Base-by-base conservation (phyloP, 371 early-diverging fungal genomes). In the Saksenaea oblongispora region DNA sequence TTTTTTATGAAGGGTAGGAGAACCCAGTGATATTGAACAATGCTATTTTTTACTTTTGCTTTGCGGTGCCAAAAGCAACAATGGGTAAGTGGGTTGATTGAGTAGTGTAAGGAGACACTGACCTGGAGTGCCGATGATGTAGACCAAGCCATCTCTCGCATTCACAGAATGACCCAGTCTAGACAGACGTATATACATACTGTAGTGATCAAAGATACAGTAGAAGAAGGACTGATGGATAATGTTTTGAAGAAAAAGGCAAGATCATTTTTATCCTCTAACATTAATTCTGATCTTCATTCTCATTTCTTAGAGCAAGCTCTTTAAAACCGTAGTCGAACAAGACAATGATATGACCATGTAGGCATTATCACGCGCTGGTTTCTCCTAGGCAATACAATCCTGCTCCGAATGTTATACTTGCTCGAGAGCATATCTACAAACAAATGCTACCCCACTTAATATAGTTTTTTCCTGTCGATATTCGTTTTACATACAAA, bases 81-180 rank as follows among this genome's bases (percentile, higher is more conserved):
- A 79, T 79, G 79, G 79, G 70, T 70, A 65, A 62, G 59, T 10
- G 42, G 2, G 13, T 41, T 17, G n/a, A 14, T 13, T 41, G 17
- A 41, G 3, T 31, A 31, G 31, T 7, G 31, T n/a, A 54, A 34
- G n/a, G 7, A n/a, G 36, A 5, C 34, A 22, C 34, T 41, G 5
- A 41, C 42, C 14, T 13, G 8, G 14, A 14, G 5, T 34, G 18
- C 7, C 24, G 10, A 18, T 14, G 24, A 59, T 54, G 34, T 65
- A 71, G 71, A 79, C 28, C 79, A 79, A 66, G 79, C 76, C 4
- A 61, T 79, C 54, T 58, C 79, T n/a, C 64, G 79, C 24, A 79
- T 79, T 60, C 79, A 79, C 59, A 58, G 79, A 51, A 79, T 79
- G 79, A 79, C 69, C 7, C 79, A 79, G 44, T 27, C 55, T 11